phyloP scores from a whole-genome alignment of 495 filamentous ascomycete genomes.

The Cairneyella variabilis region DNA sequence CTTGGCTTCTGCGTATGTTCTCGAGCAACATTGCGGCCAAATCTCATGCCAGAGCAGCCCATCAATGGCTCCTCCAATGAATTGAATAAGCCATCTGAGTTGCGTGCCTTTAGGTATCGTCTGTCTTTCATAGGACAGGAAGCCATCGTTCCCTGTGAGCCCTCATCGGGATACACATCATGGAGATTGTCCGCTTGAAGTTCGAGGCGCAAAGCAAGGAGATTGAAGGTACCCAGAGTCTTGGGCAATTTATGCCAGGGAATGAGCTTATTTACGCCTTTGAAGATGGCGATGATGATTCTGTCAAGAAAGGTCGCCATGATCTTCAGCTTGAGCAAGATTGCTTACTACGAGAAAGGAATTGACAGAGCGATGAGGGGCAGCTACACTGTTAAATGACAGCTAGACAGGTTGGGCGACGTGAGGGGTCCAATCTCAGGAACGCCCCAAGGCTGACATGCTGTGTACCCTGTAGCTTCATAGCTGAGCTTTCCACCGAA shows the following conservation, averaged over 20 bases:
- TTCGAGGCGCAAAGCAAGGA: conserved; percentile 35
- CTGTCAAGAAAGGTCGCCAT: too few species aligned
- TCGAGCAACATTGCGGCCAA: conserved; percentile 37
- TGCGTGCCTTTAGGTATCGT: conserved; percentile 27
- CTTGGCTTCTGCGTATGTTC: conserved; percentile 29
- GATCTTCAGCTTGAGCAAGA: too few species aligned
- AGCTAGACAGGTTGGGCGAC: too few species aligned
- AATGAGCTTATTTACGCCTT: too few species aligned
- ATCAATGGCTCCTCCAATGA: conserved; percentile 33
- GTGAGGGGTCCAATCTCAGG: too few species aligned
- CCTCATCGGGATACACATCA: conserved; percentile 32
- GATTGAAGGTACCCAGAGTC: conserved; percentile 33
- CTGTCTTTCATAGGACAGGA: conserved; percentile 24
- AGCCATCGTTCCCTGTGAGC: conserved; percentile 27
- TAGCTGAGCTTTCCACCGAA: too few species aligned
- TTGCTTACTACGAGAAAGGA: too few species aligned
- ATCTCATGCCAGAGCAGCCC: conserved; percentile 41
- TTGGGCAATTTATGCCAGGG: not conserved
- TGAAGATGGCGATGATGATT: too few species aligned
- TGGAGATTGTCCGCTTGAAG: conserved; percentile 37
- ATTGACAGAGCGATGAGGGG: too few species aligned
- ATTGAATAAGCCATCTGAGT: conserved; percentile 42
- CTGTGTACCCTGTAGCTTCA: too few species aligned
- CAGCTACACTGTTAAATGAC: too few species aligned
- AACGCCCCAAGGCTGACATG: too few species aligned